These are phyloP conservation scores for Purshia tridentata DNA, from an alignment of 306 rosid genomes.

Conservation along the genomic window DNA sequence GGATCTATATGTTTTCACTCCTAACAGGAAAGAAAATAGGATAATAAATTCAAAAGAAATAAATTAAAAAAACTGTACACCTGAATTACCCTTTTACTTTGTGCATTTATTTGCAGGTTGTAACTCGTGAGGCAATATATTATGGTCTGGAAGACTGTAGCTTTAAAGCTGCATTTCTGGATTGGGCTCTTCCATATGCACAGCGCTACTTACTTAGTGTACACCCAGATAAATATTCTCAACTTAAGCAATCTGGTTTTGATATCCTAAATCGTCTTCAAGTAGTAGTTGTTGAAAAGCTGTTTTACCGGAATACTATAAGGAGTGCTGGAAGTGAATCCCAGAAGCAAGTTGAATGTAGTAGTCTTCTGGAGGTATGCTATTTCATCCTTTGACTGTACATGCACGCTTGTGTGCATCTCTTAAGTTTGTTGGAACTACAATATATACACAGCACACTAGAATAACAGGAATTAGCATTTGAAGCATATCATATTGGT, in stretches of 20 bases:
- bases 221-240: slow-evolving; percentile 53
- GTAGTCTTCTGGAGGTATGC: slow-evolving; percentile 76
- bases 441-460: not conserved
- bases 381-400: slow-evolving; percentile 5
- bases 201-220: slow-evolving; percentile 72
- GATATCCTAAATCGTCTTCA: slow-evolving; percentile 44
- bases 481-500: not conserved
- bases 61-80: not conserved
- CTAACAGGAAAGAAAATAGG: not conserved
- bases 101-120: slow-evolving; percentile 56
- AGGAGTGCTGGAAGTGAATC: slow-evolving; percentile 50
- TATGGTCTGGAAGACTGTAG: slow-evolving; percentile 55
- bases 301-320: slow-evolving; percentile 72
- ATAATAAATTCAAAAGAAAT: not conserved
- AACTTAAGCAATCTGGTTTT: slow-evolving; percentile 70
- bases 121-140: slow-evolving; percentile 78
- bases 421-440: not conserved
- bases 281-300: slow-evolving; percentile 75
- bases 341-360: slow-evolving; percentile 52
- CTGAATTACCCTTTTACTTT: not conserved
- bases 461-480: not conserved
- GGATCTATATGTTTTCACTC: not conserved
- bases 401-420: not conserved
- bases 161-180: slow-evolving; percentile 57
- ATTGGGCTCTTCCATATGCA: slow-evolving; percentile 84